phyloP scores from a whole-genome alignment of 169 alveolate genomes.

The Plasmodium reichenowi region DNA sequence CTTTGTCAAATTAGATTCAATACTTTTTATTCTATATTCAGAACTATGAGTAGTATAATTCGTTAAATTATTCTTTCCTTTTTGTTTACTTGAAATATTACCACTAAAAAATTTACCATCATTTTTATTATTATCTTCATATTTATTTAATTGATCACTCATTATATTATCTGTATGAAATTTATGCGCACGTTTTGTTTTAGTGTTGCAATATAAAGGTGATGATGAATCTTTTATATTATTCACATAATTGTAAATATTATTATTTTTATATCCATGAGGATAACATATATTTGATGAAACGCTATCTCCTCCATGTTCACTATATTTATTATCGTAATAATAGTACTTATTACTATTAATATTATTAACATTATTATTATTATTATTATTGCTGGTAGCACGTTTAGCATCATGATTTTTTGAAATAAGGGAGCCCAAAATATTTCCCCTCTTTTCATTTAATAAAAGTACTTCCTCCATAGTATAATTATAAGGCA shows the following conservation, averaged over 20 bases:
- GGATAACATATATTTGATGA: no score
- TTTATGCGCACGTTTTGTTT: background rate
- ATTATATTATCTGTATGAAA: background rate
- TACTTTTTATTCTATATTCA: no score
- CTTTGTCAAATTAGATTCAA: no score
- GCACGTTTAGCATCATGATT: no score
- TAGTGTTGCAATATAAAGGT: background rate
- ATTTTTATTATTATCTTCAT: background rate
- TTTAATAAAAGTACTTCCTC: constrained; percentile 3
- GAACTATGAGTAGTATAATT: no score
- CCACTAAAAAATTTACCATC: background rate
- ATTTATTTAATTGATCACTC: background rate
- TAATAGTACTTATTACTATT: no score
- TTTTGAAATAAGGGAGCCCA: no score
- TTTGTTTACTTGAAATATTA: background rate
- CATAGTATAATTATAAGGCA: background rate
- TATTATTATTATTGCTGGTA: no score
- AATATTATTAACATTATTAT: no score
- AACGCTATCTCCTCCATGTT: no score
- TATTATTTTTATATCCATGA: background rate
- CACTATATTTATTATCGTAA: no score
- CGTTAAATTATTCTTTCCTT: no score
- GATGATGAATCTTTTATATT: background rate
- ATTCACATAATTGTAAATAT: background rate
- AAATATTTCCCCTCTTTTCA: constrained; percentile 6